Percentiles rank a stretch among this genome's conserved stretches.
Conservation (phyloP, 257 asterid species). For the Rhazya stricta region DNA sequence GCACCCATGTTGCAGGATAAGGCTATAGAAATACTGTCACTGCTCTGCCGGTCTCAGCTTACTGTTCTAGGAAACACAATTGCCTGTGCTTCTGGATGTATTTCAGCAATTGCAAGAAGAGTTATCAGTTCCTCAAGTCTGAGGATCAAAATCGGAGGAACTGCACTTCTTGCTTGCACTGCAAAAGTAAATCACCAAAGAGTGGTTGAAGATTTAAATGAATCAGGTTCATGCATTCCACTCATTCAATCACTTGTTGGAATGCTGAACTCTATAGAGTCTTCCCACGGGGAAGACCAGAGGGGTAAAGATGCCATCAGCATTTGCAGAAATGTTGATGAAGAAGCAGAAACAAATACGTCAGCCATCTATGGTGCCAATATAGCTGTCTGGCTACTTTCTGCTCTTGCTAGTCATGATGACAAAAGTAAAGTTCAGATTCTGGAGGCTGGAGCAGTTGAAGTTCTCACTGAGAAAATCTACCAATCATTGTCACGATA, state of each 20-base stretch:
- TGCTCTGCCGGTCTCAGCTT: slow-evolving; percentile 71
- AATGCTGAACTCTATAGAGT: slow-evolving; percentile 52
- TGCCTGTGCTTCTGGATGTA: slow-evolving; percentile 66
- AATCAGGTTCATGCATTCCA: slow-evolving; percentile 50
- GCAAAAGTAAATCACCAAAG: slow-evolving; percentile 78
- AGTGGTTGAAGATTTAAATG: slow-evolving; percentile 67
- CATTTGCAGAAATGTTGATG: slow-evolving; percentile 56
- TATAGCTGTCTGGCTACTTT: slow-evolving; percentile 87
- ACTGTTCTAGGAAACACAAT: slow-evolving; percentile 61
- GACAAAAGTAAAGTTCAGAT: slow-evolving; percentile 64
- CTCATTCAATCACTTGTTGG: slow-evolving; percentile 79
- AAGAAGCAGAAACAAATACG: slow-evolving; percentile 57
- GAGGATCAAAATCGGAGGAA: slow-evolving; percentile 80
- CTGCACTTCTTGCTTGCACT: slow-evolving; percentile 86
- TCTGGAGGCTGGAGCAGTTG: slow-evolving; percentile 92
- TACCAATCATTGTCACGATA: slow-evolving; percentile 60
- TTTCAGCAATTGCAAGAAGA: slow-evolving; percentile 66
- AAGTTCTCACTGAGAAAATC: slow-evolving; percentile 76
- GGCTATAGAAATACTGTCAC: slow-evolving; percentile 76
- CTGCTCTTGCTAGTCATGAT: slow-evolving; percentile 74
- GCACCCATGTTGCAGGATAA: slow-evolving; percentile 76
- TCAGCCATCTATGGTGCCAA: slow-evolving; percentile 67
- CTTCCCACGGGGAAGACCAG: slow-evolving; percentile 48
- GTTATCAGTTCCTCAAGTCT: slow-evolving; percentile 55
- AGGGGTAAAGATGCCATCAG: slow-evolving; percentile 50